Conservation (phyloP, 768 basidiomycete genomes). For the Serpula lacrymans region DNA sequence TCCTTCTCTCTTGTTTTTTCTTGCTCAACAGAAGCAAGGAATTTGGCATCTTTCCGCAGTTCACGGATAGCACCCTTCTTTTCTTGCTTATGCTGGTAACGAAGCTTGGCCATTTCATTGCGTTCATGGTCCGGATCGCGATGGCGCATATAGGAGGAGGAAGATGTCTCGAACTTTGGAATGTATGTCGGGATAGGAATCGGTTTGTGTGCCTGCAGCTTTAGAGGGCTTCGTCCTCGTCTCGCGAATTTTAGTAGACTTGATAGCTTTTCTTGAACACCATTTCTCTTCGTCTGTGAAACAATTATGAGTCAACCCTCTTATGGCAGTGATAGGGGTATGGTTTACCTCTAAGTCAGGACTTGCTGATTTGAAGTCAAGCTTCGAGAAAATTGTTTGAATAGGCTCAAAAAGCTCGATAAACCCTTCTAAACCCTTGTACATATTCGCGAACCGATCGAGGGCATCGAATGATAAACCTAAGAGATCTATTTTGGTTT, state of each 20-base stretch:
- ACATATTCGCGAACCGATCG: conserved; percentile 67
- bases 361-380: conserved; percentile 45
- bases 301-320: conserved; percentile 12
- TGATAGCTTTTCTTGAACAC: conserved; percentile 45
- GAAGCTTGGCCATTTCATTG: conserved; percentile 82
- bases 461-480: conserved; percentile 61
- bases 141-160: conserved; percentile 69
- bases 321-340: conserved; percentile 4
- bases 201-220: conserved; percentile 89
- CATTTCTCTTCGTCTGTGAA: conserved; percentile 43
- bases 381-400: conserved; percentile 47
- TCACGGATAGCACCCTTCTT: conserved; percentile 95
- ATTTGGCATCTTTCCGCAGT: conserved; percentile 90
- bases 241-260: conserved; percentile 71
- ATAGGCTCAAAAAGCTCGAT: conserved; percentile 82
- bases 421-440: conserved; percentile 77
- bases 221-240: conserved; percentile 73
- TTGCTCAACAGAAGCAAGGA: conserved; percentile 86
- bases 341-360: conserved; percentile 54
- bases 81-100: conserved; percentile 90
- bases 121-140: conserved; percentile 93
- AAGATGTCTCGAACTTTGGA: conserved; percentile 84
- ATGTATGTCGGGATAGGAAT: conserved; percentile 93
- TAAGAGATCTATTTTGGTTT: conserved; percentile 72
- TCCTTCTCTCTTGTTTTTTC: conserved; percentile 87